These are phyloP conservation scores for Metschnikowia chrysomelidarum DNA, from an alignment of 805 yeast genomes.

Conservation along the genomic window DNA sequence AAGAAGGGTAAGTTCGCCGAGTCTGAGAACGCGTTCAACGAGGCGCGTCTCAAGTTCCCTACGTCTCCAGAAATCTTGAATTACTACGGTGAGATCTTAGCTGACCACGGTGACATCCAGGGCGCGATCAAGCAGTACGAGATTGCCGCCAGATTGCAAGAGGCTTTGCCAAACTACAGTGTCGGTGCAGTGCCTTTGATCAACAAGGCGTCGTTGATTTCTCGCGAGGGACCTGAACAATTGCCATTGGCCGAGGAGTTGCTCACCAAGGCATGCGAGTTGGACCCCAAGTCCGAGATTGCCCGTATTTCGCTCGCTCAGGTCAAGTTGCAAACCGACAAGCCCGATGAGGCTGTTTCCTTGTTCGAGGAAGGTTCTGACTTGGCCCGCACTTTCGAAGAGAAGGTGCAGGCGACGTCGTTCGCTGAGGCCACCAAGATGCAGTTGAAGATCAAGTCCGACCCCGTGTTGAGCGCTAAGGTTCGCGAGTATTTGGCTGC, in stretches of 20 bases:
- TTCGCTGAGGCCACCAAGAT: slow-evolving; percentile 91
- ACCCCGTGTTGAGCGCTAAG: slow-evolving; percentile 61
- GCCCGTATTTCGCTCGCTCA: slow-evolving; percentile 93
- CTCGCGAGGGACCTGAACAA: slow-evolving; percentile 50
- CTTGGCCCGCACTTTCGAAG: slow-evolving; percentile 80
- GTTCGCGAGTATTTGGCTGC: slow-evolving; percentile 45
- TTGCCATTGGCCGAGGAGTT: slow-evolving; percentile 58
- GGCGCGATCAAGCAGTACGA: slow-evolving; percentile 85
- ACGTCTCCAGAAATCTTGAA: slow-evolving; percentile 89
- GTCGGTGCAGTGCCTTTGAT: slow-evolving; percentile 88
- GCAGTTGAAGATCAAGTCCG: slow-evolving; percentile 74
- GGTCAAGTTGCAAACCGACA: slow-evolving; percentile 77
- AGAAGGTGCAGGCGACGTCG: slow-evolving; percentile 85
- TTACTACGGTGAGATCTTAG: slow-evolving; percentile 91
- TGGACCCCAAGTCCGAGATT: slow-evolving; percentile 86
- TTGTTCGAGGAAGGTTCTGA: slow-evolving; percentile 81
- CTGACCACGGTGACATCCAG: slow-evolving; percentile 70
- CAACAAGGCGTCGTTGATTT: slow-evolving; percentile 78
- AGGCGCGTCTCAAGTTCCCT: slow-evolving; percentile 74
- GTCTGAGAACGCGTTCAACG: slow-evolving; percentile 65
- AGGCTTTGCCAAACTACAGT: slow-evolving; percentile 60
- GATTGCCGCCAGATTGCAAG: slow-evolving; percentile 79
- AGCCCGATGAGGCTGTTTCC: slow-evolving; percentile 75
- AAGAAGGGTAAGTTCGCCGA: slow-evolving; percentile 62
- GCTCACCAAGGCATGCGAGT: slow-evolving; percentile 70